phyloP scores from a whole-genome alignment of 2,329 filamentous ascomycete genomes.

The Hypomyces perniciosus region DNA sequence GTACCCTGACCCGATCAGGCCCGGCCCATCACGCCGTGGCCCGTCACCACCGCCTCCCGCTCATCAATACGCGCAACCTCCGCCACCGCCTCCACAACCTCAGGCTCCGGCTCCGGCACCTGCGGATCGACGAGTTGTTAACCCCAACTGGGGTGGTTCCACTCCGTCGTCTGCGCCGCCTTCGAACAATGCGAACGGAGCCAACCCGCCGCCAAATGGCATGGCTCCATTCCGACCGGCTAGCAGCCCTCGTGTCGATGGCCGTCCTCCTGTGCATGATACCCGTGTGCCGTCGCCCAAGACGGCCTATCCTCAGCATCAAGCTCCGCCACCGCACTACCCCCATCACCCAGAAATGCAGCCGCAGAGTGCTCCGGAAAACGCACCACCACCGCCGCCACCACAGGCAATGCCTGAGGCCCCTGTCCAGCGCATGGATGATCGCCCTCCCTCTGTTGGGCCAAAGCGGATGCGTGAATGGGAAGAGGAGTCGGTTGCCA shows the following conservation, averaged over 20 bases:
- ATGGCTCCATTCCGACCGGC: slow-evolving; percentile 66
- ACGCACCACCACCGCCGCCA: slow-evolving; percentile 42
- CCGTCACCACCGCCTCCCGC: slow-evolving; percentile 47
- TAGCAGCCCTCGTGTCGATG: slow-evolving; percentile 76
- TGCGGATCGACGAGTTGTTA: slow-evolving; percentile 50
- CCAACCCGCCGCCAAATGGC: slow-evolving; percentile 38
- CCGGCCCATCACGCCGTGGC: slow-evolving; percentile 39
- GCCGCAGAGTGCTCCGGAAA: slow-evolving; percentile 57
- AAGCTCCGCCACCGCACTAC: slow-evolving; percentile 47
- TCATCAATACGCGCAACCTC: slow-evolving; percentile 45
- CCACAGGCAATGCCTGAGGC: slow-evolving; percentile 55
- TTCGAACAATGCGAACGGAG: slow-evolving; percentile 31
- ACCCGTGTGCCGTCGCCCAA: slow-evolving; percentile 88
- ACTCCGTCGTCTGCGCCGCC: slow-evolving; percentile 38
- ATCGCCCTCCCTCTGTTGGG: slow-evolving; percentile 72
- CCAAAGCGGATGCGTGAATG: slow-evolving; percentile 87
- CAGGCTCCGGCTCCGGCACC: slow-evolving; percentile 44
- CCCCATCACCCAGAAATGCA: slow-evolving; percentile 62
- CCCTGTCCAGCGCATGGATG: slow-evolving; percentile 53
- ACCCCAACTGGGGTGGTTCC: slow-evolving; percentile 55
- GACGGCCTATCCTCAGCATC: slow-evolving; percentile 75
- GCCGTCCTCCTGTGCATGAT: slow-evolving; percentile 71
- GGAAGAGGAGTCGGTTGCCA: slow-evolving; percentile 74
- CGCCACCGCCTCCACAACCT: slow-evolving; percentile 44
- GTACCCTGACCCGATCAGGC: slow-evolving; percentile 46